Base-by-base conservation (phyloP, 2,329 filamentous ascomycete genomes). In the Ophiostoma angusticollis region DNA sequence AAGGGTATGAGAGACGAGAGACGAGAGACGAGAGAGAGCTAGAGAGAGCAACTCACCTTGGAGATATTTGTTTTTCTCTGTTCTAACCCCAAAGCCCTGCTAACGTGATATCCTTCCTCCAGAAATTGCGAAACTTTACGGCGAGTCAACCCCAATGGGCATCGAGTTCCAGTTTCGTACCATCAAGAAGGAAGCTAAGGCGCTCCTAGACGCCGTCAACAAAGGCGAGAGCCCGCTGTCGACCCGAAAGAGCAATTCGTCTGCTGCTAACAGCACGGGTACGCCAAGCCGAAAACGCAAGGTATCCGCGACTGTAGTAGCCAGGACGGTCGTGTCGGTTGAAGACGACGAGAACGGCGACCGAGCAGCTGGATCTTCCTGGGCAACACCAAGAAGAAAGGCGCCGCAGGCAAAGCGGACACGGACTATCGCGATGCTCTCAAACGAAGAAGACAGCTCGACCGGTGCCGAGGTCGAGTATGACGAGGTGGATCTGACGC, bases 41-140 rank as follows among this genome's bases (percentile, higher is more conserved):
- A 11, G n/a, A 14, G 18, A 32, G 12, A 29, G 23, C 16, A 11
- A 3, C 19, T 31, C 12, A 7, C 11, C 25, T 28, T 13, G 25
- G n/a, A 13, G n/a, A 13, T 13, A 28, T 13, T n/a, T 13, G n/a
- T 14, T 21, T n/a, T n/a, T n/a, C n/a, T n/a, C n/a, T n/a, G n/a
- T n/a, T n/a, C n/a, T n/a, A n/a, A n/a, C n/a, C n/a, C n/a, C n/a
- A n/a, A n/a, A n/a, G n/a, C n/a, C n/a, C n/a, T n/a, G n/a, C n/a
- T n/a, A n/a, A n/a, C n/a, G n/a, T n/a, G n/a, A n/a, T 22, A n/a
- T 14, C 7, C 13, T 35, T 22, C 11, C 17, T 30, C 21, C 44
- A 78, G 73, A 74, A 31, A 75, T 78, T 36, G 65, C 69, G 43
- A 70, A 66, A 44, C 68, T 70, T 54, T 78, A 73, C 46, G 73